Conservation (phyloP, 2,329 filamentous ascomycete species). For the Zasmidium cellare region DNA sequence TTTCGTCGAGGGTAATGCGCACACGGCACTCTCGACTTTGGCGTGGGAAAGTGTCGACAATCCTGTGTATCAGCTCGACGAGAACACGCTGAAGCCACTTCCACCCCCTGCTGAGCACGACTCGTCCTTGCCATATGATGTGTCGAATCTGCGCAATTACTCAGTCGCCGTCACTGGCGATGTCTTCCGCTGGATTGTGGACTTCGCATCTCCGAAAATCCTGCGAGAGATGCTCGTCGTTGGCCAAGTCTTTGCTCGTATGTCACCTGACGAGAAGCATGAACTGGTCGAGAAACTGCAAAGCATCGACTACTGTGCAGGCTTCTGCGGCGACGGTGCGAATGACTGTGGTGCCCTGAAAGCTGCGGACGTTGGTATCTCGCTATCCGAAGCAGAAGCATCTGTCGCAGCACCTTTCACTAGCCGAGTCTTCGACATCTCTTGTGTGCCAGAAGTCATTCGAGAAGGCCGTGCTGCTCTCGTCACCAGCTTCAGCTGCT, state of each 20-base stretch:
- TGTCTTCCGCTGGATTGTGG: conserved; percentile 93
- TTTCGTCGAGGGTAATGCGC: conserved; percentile 75
- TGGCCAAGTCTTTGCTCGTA: conserved; percentile 92
- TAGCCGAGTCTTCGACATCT: conserved; percentile 91
- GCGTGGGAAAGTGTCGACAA: conserved; percentile 97
- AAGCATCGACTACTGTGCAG: conserved; percentile 90
- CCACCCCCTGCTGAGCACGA: conserved; percentile 71
- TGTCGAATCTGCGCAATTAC: conserved; percentile 79
- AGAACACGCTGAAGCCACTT: conserved; percentile 76
- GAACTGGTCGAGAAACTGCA: conserved; percentile 97
- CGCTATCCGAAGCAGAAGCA: conserved; percentile 93
- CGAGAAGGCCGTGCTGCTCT: conserved; percentile 88
- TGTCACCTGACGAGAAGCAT: conserved; percentile 98
- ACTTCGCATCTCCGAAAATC: conserved; percentile 80
- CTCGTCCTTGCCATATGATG: conserved; percentile 80
- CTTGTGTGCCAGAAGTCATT: conserved; percentile 90
- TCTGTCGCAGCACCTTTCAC: conserved; percentile 98
- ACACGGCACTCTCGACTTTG: conserved; percentile 71
- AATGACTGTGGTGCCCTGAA: conserved; percentile 98
- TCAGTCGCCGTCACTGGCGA: conserved; percentile 88
- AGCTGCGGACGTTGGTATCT: conserved; percentile 95
- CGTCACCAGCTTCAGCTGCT: conserved; percentile 98
- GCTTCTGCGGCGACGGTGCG: conserved; percentile 95
- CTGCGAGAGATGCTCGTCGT: conserved; percentile 84
- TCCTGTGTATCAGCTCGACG: conserved; percentile 72